Conservation (phyloP, 352 stramenopile genomes). For the Phytophthora sansomeana region DNA sequence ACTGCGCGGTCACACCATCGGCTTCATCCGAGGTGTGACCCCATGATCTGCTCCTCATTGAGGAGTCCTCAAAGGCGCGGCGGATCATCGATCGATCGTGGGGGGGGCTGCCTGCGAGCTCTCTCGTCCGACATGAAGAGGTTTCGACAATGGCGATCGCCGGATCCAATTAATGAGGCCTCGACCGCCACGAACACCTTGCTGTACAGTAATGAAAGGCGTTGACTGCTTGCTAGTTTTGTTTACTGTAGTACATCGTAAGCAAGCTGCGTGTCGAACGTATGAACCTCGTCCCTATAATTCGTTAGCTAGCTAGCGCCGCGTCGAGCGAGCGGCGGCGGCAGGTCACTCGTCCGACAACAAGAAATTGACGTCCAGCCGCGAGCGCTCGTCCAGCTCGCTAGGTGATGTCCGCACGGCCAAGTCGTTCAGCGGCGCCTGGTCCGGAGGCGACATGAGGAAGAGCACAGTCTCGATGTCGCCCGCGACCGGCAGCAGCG, state of each 20-base stretch:
- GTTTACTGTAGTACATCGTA: conserved; percentile 26
- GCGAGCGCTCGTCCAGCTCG: conserved; percentile 29
- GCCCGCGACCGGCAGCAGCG: conserved; percentile 40
- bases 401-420: conserved; percentile 41
- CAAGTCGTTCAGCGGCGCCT: conserved; percentile 46
- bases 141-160: conserved; percentile 7
- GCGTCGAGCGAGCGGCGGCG: not conserved
- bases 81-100: conserved; percentile 1
- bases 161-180: not conserved
- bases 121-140: not conserved
- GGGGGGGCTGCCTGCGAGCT: no score
- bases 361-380: conserved; percentile 50
- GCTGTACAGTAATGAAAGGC: conserved; percentile 7
- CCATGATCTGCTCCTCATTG: not conserved
- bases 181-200: not conserved
- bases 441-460: conserved; percentile 44
- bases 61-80: conserved; percentile 20
- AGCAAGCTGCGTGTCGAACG: conserved; percentile 10
- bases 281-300: conserved; percentile 3
- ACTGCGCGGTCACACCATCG: conserved; percentile 14
- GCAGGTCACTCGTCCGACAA: conserved; percentile 31
- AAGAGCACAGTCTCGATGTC: conserved; percentile 47
- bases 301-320: not conserved
- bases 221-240: conserved; percentile 30
- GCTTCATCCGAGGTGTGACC: not conserved